Percentiles rank a stretch among this genome's conserved stretches.
phyloP scores from a whole-genome alignment of 2,329 filamentous ascomycete genomes.

The Cladosporium colombiae region DNA sequence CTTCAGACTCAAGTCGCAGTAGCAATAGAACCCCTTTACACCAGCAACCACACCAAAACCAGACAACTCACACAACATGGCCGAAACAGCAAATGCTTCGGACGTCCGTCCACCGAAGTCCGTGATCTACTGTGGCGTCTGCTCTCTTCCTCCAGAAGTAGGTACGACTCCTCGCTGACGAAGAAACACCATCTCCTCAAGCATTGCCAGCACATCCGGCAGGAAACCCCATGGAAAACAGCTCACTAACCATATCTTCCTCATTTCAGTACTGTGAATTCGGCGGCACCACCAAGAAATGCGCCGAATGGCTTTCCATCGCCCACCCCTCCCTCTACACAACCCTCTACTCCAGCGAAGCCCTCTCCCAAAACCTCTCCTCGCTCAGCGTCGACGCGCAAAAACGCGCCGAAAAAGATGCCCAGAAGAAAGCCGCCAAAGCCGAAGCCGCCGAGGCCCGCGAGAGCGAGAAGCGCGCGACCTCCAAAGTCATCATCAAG shows the following conservation, averaged over 20 bases:
- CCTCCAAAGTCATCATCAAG: constrained; percentile 86
- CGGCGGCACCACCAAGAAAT: constrained; percentile 93
- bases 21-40: background rate
- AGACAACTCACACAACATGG: constrained; percentile 27
- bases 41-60: background rate
- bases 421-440: constrained; percentile 94
- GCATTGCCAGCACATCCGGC: background rate
- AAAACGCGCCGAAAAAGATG: constrained; percentile 93
- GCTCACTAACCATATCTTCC: constrained; percentile 18
- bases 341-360: constrained; percentile 74
- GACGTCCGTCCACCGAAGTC: constrained; percentile 48
- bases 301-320: constrained; percentile 89
- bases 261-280: constrained; percentile 96
- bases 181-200: background rate
- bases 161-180: constrained; percentile 39
- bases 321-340: constrained; percentile 73
- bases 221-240: background rate
- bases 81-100: constrained; percentile 29
- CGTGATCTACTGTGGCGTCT: constrained; percentile 66
- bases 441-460: constrained; percentile 84
- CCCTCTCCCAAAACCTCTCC: constrained; percentile 79
- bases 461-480: constrained; percentile 77
- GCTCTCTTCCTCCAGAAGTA: constrained; percentile 68
- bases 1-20: background rate
- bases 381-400: constrained; percentile 87